Evolutionary conservation across 2,329 filamentous ascomycete genomes (phyloP).

Genomic region (Cladophialophora chaetospira): DNA sequence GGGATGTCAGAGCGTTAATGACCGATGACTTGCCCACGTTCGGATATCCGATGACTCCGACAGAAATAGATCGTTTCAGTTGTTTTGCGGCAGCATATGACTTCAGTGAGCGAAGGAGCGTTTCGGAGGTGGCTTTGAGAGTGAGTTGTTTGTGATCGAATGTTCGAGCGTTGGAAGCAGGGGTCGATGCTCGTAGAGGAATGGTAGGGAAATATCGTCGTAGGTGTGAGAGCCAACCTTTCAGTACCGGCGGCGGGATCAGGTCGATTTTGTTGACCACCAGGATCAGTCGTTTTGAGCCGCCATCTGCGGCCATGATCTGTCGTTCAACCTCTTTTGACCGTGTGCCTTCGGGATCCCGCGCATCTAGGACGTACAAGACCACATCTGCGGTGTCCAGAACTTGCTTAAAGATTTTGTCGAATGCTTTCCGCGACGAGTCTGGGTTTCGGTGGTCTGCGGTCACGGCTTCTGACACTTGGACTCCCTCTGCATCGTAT

Average conservation of each 20-base stretch:
- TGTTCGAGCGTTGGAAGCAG: slow-evolving; percentile 81
- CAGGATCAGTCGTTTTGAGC: slow-evolving; percentile 84
- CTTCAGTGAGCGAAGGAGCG: slow-evolving; percentile 87
- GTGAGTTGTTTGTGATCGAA: slow-evolving; percentile 92
- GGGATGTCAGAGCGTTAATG: slow-evolving; percentile 85
- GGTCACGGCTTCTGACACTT: slow-evolving; percentile 25
- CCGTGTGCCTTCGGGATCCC: slow-evolving; percentile 86
- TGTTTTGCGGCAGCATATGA: slow-evolving; percentile 80
- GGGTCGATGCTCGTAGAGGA: slow-evolving; percentile 79
- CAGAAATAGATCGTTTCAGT: slow-evolving; percentile 84
- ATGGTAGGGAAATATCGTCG: slow-evolving; percentile 89
- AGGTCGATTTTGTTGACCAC: slow-evolving; percentile 96
- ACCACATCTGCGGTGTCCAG: slow-evolving; percentile 88
- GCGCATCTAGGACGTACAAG: slow-evolving; percentile 88
- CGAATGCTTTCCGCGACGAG: slow-evolving; percentile 80
- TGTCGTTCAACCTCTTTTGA: slow-evolving; percentile 88
- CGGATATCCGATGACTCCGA: slow-evolving; percentile 92
- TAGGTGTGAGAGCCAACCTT: slow-evolving; percentile 80
- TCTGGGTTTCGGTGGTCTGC: slow-evolving; percentile 46
- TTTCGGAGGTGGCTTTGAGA: slow-evolving; percentile 79
- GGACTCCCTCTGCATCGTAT: slow-evolving; percentile 52
- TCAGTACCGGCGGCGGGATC: slow-evolving; percentile 77
- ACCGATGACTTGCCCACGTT: slow-evolving; percentile 97
- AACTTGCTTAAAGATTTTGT: slow-evolving; percentile 94
- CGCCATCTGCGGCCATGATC: slow-evolving; percentile 83